Base-by-base conservation (phyloP, 257 asterid genomes). In the Linderniella brevidens region DNA sequence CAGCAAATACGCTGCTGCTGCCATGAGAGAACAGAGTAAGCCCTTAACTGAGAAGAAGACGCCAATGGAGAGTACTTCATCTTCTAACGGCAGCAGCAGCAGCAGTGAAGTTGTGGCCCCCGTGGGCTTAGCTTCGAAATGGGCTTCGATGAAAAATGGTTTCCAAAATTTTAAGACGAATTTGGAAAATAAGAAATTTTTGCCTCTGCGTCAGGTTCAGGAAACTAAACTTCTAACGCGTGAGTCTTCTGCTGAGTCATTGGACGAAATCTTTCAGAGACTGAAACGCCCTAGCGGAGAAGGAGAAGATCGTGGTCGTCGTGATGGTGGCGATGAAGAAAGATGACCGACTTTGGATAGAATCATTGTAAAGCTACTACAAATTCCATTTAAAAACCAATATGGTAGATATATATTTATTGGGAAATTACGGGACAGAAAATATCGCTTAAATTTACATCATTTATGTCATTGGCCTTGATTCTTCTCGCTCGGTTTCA, bases 101-200 rank as follows among this genome's bases (percentile, higher is more conserved):
- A 72, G 58, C 71, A 49, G 17, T 65, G 61, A 13, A 45, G 77
- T 11, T n/a, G 63, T 47, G 12, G 58, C 46, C 35, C 77, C 82
- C 40, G 58, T 77, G 0, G 82, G 93, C 54, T 64, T 90, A 64
- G 84, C 92, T 55, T 74, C 93, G 36, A 81, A 64, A 62, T 90
- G 96, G 98, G 94, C 96, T 9, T 81, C 93, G 6, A 81, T 90
- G 98, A 88, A 88, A 60, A 69, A 85, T 19, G 94, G 98, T 40
- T 81, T 88, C 48, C 94, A 85, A 59, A 72, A 56, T 36, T 67
- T 90, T 29, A 90, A 71, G 60, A 50, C 94, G 12, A 85, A 64
- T 52, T 43, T 90, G 9, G 98, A 75, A 58, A 71, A 93, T 11
- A 90, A 81, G 59, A 76, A 68, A 48, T 76, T 85, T 19, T 19